Percentiles rank a stretch among this genome's conserved stretches.
These are phyloP conservation scores for Phytophthora palmivora DNA, from an alignment of 352 stramenopile genomes.

Conservation along the genomic window DNA sequence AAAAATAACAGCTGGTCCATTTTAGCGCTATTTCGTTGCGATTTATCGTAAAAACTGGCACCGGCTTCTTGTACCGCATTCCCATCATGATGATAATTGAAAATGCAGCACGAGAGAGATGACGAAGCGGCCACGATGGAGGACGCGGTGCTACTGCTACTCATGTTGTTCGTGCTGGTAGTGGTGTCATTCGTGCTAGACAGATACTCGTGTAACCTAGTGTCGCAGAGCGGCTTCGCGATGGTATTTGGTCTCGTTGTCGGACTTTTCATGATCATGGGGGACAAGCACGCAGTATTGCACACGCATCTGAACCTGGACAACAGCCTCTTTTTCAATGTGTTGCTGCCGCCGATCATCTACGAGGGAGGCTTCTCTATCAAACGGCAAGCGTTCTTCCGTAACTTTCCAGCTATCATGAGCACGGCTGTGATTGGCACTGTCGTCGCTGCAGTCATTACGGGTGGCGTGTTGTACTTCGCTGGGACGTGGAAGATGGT, in stretches of 20 bases:
- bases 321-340: slow-evolving; percentile 89
- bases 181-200: slow-evolving; percentile 88
- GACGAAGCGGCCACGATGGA: slow-evolving; percentile 57
- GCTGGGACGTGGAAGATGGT: slow-evolving; percentile 65
- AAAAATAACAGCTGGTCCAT: slow-evolving; percentile 24
- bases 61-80: slow-evolving; percentile 14
- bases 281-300: slow-evolving; percentile 62
- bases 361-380: slow-evolving; percentile 89
- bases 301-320: slow-evolving; percentile 83
- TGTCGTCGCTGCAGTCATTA: slow-evolving; percentile 78
- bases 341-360: slow-evolving; percentile 88
- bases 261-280: slow-evolving; percentile 72
- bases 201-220: slow-evolving; percentile 81
- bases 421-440: slow-evolving; percentile 83
- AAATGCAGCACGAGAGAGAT: slow-evolving; percentile 36
- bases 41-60: slow-evolving; percentile 28
- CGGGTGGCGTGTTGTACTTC: slow-evolving; percentile 71
- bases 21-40: slow-evolving; percentile 32
- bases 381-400: slow-evolving; percentile 87
- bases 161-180: slow-evolving; percentile 87
- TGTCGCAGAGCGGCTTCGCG: slow-evolving; percentile 87
- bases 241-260: slow-evolving; percentile 79
- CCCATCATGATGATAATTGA: slow-evolving; percentile 29
- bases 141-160: slow-evolving; percentile 80
- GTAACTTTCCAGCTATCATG: slow-evolving; percentile 89